Conservation (phyloP, 2,329 filamentous ascomycete species). For the Aspergillus pseudoviridinutans region DNA sequence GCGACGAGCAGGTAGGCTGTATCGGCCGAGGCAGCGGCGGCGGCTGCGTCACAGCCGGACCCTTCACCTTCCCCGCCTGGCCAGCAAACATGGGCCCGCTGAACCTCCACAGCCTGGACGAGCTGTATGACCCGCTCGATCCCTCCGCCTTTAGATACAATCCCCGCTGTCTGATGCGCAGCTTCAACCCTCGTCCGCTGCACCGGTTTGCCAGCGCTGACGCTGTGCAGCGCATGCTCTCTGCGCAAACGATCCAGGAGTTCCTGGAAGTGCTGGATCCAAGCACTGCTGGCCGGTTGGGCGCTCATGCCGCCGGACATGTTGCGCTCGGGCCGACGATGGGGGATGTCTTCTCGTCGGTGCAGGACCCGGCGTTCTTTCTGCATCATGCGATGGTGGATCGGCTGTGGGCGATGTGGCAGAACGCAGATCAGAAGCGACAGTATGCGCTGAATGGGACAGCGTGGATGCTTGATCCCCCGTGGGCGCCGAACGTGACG, state of each 20-base stretch:
- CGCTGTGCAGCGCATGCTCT: not conserved
- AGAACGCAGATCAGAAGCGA: not conserved
- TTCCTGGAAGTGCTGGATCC: not conserved
- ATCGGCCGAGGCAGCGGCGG: slow-evolving; percentile 8
- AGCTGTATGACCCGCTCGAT: not conserved
- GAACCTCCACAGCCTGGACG: not conserved
- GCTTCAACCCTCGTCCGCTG: not conserved
- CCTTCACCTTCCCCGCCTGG: slow-evolving; percentile 6
- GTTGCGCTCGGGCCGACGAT: not conserved
- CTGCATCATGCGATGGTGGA: not conserved
- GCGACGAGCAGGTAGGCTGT: not conserved
- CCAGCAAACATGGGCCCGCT: slow-evolving; percentile 10
- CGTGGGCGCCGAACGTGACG: slow-evolving; percentile 7
- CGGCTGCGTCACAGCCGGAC: slow-evolving; percentile 11
- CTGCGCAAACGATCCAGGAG: not conserved
- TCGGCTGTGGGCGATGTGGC: not conserved
- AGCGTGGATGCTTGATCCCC: slow-evolving; percentile 14
- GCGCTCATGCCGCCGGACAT: not conserved
- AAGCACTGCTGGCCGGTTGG: not conserved
- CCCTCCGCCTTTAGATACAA: slow-evolving; percentile 7
- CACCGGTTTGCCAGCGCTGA: not conserved
- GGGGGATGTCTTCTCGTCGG: not conserved
- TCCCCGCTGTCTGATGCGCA: slow-evolving; percentile 9
- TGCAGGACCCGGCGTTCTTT: not conserved
- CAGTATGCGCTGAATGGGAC: slow-evolving; percentile 18